Base-by-base conservation (phyloP, 202 grass and related monocot species). In the Setaria viridis region DNA sequence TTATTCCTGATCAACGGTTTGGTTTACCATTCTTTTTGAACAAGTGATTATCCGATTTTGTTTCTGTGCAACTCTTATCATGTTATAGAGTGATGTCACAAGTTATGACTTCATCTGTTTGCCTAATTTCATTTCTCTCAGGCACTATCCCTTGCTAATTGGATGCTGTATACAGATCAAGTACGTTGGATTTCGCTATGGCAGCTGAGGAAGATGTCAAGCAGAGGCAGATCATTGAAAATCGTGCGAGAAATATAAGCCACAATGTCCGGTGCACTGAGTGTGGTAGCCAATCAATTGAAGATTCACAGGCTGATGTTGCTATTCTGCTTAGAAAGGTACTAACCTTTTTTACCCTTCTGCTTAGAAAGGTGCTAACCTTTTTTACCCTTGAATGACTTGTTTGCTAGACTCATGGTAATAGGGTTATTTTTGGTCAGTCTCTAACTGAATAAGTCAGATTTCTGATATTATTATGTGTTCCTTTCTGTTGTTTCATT, bases 201-300 rank as follows among this genome's bases (percentile, higher is more conserved):
- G 88, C 84, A 29, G 78, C 72, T 20, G 91, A 94, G 64, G 88
- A 95, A 15, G 89, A 95, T 59, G 64, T 92, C 29, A 98, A 95
- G 79, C 91, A 98, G 82, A 76, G 65, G 32, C 93, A 89, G 82
- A 92, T 92, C 34, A 11, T 91, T 20, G 93, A 98, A 59, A 87
- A 81, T n/a, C 91, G 93, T 67, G 91, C 93, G 3, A 98, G 91
- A 84, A 94, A 92, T 58, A 98, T 98, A 53, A 95, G 91, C 84
- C 96, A 92, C 76, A 98, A 98, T 88, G 93, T 98, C 34, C 82
- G 96, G 33, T 98, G 96, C 60, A 98, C 93, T 21, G 93, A 98
- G 83, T 95, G 96, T 86, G 96, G 96, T 16, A 98, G 96, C 77
- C 96, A 98, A 70, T 98, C 96, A 1, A 98, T 98, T 85, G 96